Evolutionary conservation across 2,329 filamentous ascomycete genomes (phyloP), one percentile per base, ranked within the genome.

Genomic region (Aschersonia sp.): DNA sequence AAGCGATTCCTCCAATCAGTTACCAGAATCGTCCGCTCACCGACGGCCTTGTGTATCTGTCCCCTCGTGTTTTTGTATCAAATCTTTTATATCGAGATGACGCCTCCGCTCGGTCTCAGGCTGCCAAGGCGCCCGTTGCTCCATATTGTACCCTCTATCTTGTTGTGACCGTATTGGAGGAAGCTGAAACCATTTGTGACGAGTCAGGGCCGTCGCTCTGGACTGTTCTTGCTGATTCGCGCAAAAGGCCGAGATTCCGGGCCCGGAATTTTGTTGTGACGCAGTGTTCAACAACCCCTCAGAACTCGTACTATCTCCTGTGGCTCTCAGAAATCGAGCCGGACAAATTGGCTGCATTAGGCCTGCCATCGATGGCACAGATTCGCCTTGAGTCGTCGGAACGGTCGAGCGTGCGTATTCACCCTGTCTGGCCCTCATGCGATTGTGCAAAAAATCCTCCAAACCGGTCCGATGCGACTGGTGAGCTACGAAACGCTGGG

Each of bases 51-150:
- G 41, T 5, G 53, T 54, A 32, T 54, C 51, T 44, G 54, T 56
- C 39, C 53, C 67, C 54, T 72, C 72, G 30, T 73, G 70, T 60
- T 70, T 76, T 53, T 78, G 79, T 56, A 84, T 76, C 57, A 78
- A 67, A 2, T 77, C 78, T 9, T 71, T 75, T 51, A 82, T 81
- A 55, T 79, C 76, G 45, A 81, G 72, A 12, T 78, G 71, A 39
- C 68, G 62, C 14, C 68, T 63, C 31, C 75, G 69, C 48, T 77
- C 75, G 49, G 75, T 72, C 42, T 70, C 67, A 47, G 59, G 57
- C 61, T 66, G 68, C 30, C 56, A 6, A 7, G 33, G 33, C 7
- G 7, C 7, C 11, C 7, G 33, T 7, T 6, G 33, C 7, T 6
- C 33, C 11, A 7, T 11, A 37, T 6, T 52, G n/a, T 53, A 30